Evolutionary conservation across 805 yeast species (phyloP).

Genomic region (Lipomyces chichibuensis): DNA sequence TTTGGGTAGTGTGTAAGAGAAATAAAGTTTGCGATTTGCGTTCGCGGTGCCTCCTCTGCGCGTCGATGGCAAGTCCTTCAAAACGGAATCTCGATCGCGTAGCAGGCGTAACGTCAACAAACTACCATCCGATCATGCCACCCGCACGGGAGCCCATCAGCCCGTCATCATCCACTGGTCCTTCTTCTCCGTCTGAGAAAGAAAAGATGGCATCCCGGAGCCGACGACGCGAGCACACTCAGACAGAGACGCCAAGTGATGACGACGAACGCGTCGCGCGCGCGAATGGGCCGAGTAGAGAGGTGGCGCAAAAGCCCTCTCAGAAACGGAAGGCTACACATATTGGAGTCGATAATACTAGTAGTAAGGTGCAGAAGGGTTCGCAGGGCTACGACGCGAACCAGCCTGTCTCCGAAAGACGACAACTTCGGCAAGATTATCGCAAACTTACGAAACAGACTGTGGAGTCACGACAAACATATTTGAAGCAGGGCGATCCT

Average conservation of each 20-base stretch:
- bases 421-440: conserved; percentile 23
- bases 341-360: not conserved
- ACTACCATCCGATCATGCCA: conserved; percentile 4
- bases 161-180: not conserved
- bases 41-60: too few species aligned
- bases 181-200: not conserved
- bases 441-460: conserved; percentile 22
- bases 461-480: conserved; percentile 17
- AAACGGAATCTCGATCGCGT: not conserved
- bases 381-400: conserved; percentile 18
- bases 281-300: not conserved
- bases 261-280: conserved; percentile 10
- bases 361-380: conserved; percentile 2
- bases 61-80: too few species aligned
- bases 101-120: not conserved
- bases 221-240: conserved; percentile 2
- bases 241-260: conserved; percentile 4
- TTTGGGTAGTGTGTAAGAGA: too few species aligned
- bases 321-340: conserved; percentile 11
- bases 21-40: too few species aligned
- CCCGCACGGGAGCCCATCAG: conserved; percentile 1
- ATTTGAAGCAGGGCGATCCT: conserved; percentile 14
- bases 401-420: conserved; percentile 23
- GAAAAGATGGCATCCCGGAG: not conserved
- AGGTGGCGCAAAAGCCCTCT: not conserved